Percentiles rank a stretch among this genome's conserved stretches.
Conservation (phyloP, 1,139 yeast species). For the Protomyces arabidopsidicola region DNA sequence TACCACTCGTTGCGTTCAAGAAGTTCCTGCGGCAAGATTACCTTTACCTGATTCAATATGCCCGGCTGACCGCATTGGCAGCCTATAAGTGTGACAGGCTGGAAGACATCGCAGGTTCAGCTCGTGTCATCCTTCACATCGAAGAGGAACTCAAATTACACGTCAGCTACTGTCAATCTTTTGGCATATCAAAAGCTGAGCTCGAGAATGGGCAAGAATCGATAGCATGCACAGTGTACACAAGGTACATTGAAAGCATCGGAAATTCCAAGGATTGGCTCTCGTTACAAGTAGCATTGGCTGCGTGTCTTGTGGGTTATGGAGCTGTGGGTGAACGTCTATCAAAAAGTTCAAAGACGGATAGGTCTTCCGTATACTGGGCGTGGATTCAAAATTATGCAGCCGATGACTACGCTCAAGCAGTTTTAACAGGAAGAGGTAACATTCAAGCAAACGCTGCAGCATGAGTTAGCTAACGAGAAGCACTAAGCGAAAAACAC, state of each 20-base stretch:
- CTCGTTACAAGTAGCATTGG: conserved; percentile 28
- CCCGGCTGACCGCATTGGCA: conserved; percentile 62
- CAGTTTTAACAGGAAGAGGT: conserved; percentile 47
- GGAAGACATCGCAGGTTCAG: conserved; percentile 50
- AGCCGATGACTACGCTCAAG: conserved; percentile 53
- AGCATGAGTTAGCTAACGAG: background rate
- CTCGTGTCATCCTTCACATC: conserved; percentile 51
- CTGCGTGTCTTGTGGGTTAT: conserved; percentile 28
- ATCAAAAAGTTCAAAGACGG: background rate
- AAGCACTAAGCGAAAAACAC: conserved; percentile 13
- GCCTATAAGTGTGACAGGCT: conserved; percentile 50
- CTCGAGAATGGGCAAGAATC: conserved; percentile 50
- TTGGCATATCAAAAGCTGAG: conserved; percentile 48
- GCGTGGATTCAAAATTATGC: conserved; percentile 61
- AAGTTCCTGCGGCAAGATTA: conserved; percentile 68
- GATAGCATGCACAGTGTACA: conserved; percentile 55
- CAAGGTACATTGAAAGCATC: conserved; percentile 49
- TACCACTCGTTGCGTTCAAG: conserved; percentile 51
- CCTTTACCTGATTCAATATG: conserved; percentile 63
- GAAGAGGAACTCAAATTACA: conserved; percentile 57
- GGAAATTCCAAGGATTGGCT: conserved; percentile 26
- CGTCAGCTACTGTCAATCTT: conserved; percentile 48
- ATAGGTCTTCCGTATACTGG: conserved; percentile 41
- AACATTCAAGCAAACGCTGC: background rate
- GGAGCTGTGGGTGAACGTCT: conserved; percentile 26